These are phyloP conservation scores for Lophiotrema nucula DNA, from an alignment of 495 filamentous ascomycete species.

Conservation along the genomic window DNA sequence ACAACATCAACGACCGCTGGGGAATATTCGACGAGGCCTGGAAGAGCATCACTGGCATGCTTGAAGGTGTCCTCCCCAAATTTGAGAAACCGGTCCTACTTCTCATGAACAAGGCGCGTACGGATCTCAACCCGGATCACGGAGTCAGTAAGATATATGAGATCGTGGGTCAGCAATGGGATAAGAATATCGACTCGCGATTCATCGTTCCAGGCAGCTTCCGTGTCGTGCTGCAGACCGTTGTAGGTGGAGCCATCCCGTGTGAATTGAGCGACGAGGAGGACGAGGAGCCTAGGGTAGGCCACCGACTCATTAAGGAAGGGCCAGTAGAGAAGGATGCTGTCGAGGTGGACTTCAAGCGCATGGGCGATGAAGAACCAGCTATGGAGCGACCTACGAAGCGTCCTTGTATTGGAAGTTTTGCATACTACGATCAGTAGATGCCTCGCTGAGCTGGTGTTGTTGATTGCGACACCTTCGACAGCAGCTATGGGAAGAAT, in stretches of 20 bases:
- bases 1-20: background rate
- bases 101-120: background rate
- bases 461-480: too few relatives aligned
- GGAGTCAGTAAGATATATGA: background rate
- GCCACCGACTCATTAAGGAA: background rate
- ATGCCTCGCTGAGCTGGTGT: too few relatives aligned
- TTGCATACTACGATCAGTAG: too few relatives aligned
- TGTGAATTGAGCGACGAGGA: background rate
- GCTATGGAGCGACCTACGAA: too few relatives aligned
- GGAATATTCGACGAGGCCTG: slow-evolving; percentile 2
- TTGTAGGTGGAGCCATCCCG: background rate
- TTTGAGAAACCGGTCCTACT: slow-evolving; percentile 4
- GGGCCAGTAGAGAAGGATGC: background rate
- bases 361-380: too few relatives aligned
- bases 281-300: background rate
- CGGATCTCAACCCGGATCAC: background rate
- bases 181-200: background rate
- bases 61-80: background rate
- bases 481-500: too few relatives aligned
- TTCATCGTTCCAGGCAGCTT: slow-evolving; percentile 2
- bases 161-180: slow-evolving; percentile 4
- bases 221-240: background rate
- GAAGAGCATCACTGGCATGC: background rate
- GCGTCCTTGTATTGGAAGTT: too few relatives aligned
- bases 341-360: too few relatives aligned